phyloP scores from a whole-genome alignment of 2,329 filamentous ascomycete species.

The Xylaria multiplex region DNA sequence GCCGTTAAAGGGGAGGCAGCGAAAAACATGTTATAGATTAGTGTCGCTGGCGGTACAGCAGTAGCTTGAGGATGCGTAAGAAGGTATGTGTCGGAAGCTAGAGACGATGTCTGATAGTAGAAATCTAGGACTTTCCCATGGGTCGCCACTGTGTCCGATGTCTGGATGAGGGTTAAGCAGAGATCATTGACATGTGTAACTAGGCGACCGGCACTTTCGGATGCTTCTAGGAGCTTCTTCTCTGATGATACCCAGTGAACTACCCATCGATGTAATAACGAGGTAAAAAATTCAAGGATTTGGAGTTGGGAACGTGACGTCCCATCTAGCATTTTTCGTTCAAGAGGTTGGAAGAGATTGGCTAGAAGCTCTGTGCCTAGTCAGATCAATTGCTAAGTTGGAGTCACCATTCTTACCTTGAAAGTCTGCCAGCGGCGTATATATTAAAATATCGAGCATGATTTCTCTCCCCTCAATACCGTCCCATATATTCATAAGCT shows the following conservation, averaged over 20 bases:
- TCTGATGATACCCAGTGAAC: constrained; percentile 56
- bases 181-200: constrained; percentile 64
- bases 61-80: constrained; percentile 67
- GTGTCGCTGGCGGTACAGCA: constrained; percentile 71
- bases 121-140: constrained; percentile 73
- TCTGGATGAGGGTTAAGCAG: constrained; percentile 68
- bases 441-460: constrained; percentile 68
- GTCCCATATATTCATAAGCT: constrained; percentile 70
- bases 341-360: constrained; percentile 62
- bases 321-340: constrained; percentile 61
- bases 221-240: constrained; percentile 50
- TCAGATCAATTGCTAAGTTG: constrained; percentile 39
- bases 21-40: constrained; percentile 79
- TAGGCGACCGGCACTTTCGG: constrained; percentile 54
- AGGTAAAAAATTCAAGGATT: constrained; percentile 74
- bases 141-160: constrained; percentile 54
- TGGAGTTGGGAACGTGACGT: constrained; percentile 63
- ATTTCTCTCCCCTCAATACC: constrained; percentile 63
- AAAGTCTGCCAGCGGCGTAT: constrained; percentile 65
- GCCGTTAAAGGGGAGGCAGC: constrained; percentile 69
- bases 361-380: constrained; percentile 59
- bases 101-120: constrained; percentile 68
- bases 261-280: constrained; percentile 71
- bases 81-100: constrained; percentile 63
- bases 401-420: constrained; percentile 55